Base-by-base conservation (phyloP, 2,329 filamentous ascomycete genomes). In the Rhinocladiella mackenziei region DNA sequence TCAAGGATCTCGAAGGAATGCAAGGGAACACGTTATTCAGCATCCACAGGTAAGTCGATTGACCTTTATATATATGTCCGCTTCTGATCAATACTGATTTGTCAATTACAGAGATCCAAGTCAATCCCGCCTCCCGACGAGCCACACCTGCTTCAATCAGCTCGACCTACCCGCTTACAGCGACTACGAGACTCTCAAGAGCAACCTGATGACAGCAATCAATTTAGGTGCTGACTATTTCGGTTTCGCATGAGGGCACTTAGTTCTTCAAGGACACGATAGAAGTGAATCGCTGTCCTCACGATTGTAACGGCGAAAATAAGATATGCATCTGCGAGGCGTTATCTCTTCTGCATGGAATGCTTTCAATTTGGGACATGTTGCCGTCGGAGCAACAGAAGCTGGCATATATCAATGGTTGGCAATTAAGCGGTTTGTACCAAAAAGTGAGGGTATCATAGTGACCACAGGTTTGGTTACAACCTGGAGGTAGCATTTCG, bases 1-100 rank as follows among this genome's bases (percentile, higher is more conserved):
- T 98, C 77, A 96, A 95, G 71, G 92, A 98, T 67, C 78, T 98
- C 5, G 94, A 98, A 71, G 94, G 92, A 56, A 98, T 98, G 92
- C 97, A 98, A 62, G 92, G 92, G 28, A 83, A 97, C 65, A 95
- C 86, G 67, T 83, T 88, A 55, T 98, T 98, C 81, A 98, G 97
- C 66, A 97, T 98, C 53, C 92, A 98, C 64, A 88, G 92, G 54
- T 53, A 46, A 53, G 50, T 48, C 22, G n/a, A 14, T n/a, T n/a
- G n/a, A 8, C 26, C 26, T 14, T 22, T 15, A 5, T 34, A 15
- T 35, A 18, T 22, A 19, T 19, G 28, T 10, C 9, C 20, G 13
- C 31, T 43, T 29, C 39, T 42, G 46, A 42, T 32, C 10, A 39
- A 14, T 37, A 19, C 25, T 22, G 11, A 28, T 20, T 9, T 28